Conservation (phyloP, 2,329 filamentous ascomycete genomes). For the Colletotrichum lindemuthianum region DNA sequence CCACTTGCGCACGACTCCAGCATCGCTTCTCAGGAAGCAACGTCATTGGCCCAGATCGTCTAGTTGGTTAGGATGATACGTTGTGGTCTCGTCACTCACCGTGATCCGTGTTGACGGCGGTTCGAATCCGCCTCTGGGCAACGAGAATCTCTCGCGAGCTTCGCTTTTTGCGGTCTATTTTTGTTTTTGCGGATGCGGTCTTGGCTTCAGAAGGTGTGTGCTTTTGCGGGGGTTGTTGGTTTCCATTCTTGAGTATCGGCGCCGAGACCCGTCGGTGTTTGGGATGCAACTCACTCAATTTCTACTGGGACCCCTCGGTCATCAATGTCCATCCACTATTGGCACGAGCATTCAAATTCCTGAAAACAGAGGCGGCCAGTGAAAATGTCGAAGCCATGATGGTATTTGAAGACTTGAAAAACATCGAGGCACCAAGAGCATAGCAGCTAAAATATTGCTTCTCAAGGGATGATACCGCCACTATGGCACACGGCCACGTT, state of each 20-base stretch:
- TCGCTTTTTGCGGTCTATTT: neutral
- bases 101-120: slow-evolving; percentile 33
- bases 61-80: slow-evolving; percentile 35
- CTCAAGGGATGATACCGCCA: no score
- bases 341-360: no score
- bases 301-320: no score
- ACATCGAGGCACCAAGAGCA: no score
- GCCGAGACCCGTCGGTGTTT: no score
- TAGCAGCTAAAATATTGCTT: no score
- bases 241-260: neutral
- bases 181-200: neutral
- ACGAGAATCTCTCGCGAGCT: neutral
- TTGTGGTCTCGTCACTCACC: slow-evolving; percentile 29
- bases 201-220: neutral
- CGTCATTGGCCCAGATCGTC: slow-evolving; percentile 30
- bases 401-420: no score
- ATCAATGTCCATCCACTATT: no score
- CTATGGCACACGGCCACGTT: no score
- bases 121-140: slow-evolving; percentile 35
- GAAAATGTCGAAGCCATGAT: no score
- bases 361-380: no score
- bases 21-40: slow-evolving; percentile 17
- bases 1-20: neutral
- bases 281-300: no score
- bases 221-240: neutral